phyloP scores from a whole-genome alignment of 805 yeast species.

The Wickerhamiella lipophila region DNA sequence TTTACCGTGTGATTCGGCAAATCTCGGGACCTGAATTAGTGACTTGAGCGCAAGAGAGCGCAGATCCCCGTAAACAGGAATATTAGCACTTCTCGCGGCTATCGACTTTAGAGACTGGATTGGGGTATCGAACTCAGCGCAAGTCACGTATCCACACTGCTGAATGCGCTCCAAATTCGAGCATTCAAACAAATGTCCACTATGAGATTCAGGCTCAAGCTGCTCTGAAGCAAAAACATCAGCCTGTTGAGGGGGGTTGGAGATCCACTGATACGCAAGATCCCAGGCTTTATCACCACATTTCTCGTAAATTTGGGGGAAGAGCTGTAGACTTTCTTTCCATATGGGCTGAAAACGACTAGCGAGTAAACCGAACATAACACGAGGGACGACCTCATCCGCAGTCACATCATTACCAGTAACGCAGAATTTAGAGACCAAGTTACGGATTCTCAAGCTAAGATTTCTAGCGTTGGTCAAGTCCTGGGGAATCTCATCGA shows the following conservation, averaged over 20 bases:
- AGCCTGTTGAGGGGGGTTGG: constrained; percentile 20
- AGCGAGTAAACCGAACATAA: constrained; percentile 56
- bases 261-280: constrained; percentile 29
- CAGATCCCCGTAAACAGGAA: constrained; percentile 23
- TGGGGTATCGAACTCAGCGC: constrained; percentile 12
- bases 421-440: constrained; percentile 36
- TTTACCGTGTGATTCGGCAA: constrained; percentile 54
- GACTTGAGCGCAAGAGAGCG: constrained; percentile 48
- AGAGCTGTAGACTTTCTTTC: constrained; percentile 56
- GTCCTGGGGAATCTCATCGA: constrained; percentile 65
- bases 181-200: constrained; percentile 13
- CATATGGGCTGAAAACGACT: constrained; percentile 75
- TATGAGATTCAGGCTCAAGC: constrained; percentile 9
- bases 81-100: constrained; percentile 6
- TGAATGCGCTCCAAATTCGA: constrained; percentile 15
- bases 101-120: constrained; percentile 15
- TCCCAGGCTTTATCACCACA: constrained; percentile 41
- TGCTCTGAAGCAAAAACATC: constrained; percentile 18
- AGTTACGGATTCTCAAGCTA: constrained; percentile 49
- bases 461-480: constrained; percentile 63
- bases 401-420: constrained; percentile 22
- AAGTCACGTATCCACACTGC: constrained; percentile 15
- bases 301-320: constrained; percentile 37
- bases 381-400: constrained; percentile 33
- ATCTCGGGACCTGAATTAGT: constrained; percentile 43